Conservation (phyloP, 768 basidiomycete species). For the Hericium alpestre region DNA sequence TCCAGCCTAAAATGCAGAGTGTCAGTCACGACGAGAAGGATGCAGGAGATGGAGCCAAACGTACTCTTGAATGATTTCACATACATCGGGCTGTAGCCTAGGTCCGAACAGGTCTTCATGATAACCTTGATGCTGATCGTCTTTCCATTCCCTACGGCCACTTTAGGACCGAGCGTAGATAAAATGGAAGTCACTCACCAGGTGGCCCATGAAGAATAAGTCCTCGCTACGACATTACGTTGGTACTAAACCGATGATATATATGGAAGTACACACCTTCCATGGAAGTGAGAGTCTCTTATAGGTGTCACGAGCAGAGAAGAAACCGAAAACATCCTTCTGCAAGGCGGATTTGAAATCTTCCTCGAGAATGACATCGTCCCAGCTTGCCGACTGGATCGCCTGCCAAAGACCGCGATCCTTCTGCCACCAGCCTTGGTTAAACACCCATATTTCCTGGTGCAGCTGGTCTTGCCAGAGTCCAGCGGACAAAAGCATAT, state of each 20-base stretch:
- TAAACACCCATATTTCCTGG: conserved; percentile 69
- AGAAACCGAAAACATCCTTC: conserved; percentile 74
- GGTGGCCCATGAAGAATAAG: conserved; percentile 79
- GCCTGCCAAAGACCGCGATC: conserved; percentile 45
- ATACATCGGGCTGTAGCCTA: conserved; percentile 61
- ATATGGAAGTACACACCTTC: conserved; percentile 40
- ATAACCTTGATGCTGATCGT: conserved; percentile 75
- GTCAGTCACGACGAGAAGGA: neutral
- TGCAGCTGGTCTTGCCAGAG: conserved; percentile 44
- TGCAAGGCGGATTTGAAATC: conserved; percentile 56
- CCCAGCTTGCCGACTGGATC: conserved; percentile 49
- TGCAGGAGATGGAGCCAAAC: conserved; percentile 6
- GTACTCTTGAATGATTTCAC: conserved; percentile 72
- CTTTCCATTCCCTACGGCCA: conserved; percentile 60
- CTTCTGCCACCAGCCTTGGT: conserved; percentile 61
- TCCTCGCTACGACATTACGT: conserved; percentile 43
- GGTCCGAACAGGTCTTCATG: conserved; percentile 60
- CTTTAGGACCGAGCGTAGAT: neutral
- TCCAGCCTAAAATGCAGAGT: conserved; percentile 28
- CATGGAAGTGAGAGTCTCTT: conserved; percentile 69
- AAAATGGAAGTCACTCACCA: conserved; percentile 27
- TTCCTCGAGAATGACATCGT: conserved; percentile 62
- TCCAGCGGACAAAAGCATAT: conserved; percentile 43
- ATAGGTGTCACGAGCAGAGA: conserved; percentile 63
- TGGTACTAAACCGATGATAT: neutral